Conservation (phyloP, 257 asterid species). For the Petunia axillaris region DNA sequence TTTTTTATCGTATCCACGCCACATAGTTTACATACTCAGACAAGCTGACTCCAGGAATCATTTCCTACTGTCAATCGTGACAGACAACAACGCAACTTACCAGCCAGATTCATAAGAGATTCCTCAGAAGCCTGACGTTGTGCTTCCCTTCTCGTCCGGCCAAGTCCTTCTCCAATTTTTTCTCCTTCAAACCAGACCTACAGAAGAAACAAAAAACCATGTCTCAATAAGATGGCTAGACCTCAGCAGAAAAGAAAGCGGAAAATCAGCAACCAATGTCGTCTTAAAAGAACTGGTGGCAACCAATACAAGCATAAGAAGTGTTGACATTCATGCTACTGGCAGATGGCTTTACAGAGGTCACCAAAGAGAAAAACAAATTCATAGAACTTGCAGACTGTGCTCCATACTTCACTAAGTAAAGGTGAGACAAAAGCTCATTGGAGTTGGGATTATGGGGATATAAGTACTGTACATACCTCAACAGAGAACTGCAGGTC, state of each 20-base stretch:
- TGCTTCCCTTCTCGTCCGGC: slow-evolving; percentile 95
- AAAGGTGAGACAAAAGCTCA: slow-evolving; percentile 11
- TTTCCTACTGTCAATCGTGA: slow-evolving; percentile 27
- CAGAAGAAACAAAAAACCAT: slow-evolving; percentile 36
- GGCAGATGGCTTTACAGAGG: slow-evolving; percentile 11
- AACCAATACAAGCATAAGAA: neutral
- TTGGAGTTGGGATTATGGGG: neutral
- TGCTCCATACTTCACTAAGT: slow-evolving; percentile 13
- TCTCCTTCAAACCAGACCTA: slow-evolving; percentile 91
- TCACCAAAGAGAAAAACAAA: slow-evolving; percentile 2
- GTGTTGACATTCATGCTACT: neutral
- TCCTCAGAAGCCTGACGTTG: slow-evolving; percentile 76
- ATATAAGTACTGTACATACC: slow-evolving; percentile 43
- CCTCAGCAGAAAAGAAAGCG: neutral
- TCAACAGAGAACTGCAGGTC: slow-evolving; percentile 71
- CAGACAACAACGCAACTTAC: slow-evolving; percentile 42
- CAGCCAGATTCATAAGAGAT: slow-evolving; percentile 82
- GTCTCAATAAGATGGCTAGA: slow-evolving; percentile 17
- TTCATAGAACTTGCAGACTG: slow-evolving; percentile 18
- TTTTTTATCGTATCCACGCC: too few species aligned
- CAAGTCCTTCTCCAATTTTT: slow-evolving; percentile 81
- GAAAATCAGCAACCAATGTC: slow-evolving; percentile 5
- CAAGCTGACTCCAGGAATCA: neutral
- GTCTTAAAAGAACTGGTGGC: neutral
- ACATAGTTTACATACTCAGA: neutral